Conservation (phyloP, 2,329 filamentous ascomycete species). For the Phoma sp. region DNA sequence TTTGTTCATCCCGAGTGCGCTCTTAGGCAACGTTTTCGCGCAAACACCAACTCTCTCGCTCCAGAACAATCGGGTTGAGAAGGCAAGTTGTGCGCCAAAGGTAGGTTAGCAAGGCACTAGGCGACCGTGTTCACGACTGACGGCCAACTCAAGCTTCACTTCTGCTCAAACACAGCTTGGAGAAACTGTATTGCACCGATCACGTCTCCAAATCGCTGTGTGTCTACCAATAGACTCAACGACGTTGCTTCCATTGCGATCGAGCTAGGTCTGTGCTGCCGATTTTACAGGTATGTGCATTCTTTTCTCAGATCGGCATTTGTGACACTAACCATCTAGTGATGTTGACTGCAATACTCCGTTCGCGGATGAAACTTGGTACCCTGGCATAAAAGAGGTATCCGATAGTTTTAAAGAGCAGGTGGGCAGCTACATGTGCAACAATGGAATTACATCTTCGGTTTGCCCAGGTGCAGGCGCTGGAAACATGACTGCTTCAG, state of each 20-base stretch:
- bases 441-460: constrained; percentile 9
- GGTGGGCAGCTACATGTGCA: constrained; percentile 21
- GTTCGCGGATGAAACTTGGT: constrained; percentile 6
- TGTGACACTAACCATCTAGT: constrained; percentile 2
- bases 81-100: constrained; percentile 12
- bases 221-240: constrained; percentile 10
- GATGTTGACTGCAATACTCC: constrained; percentile 4
- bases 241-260: constrained; percentile 15
- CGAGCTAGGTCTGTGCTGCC: background rate
- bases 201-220: constrained; percentile 11
- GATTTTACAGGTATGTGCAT: constrained; percentile 13
- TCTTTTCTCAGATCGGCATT: background rate
- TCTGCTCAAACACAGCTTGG: background rate
- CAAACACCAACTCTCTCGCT: constrained; percentile 10
- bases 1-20: background rate
- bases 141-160: background rate
- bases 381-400: constrained; percentile 7
- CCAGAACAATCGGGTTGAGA: constrained; percentile 8
- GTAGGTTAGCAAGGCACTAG: constrained; percentile 12
- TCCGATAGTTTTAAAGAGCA: constrained; percentile 8
- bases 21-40: constrained; percentile 1
- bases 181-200: constrained; percentile 13
- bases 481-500: background rate
- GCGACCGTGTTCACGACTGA: constrained; percentile 1
- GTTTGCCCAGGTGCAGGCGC: constrained; percentile 8